These are phyloP conservation scores for Stemphylium beticola DNA, from an alignment of 2,329 filamentous ascomycete species.

Conservation along the genomic window DNA sequence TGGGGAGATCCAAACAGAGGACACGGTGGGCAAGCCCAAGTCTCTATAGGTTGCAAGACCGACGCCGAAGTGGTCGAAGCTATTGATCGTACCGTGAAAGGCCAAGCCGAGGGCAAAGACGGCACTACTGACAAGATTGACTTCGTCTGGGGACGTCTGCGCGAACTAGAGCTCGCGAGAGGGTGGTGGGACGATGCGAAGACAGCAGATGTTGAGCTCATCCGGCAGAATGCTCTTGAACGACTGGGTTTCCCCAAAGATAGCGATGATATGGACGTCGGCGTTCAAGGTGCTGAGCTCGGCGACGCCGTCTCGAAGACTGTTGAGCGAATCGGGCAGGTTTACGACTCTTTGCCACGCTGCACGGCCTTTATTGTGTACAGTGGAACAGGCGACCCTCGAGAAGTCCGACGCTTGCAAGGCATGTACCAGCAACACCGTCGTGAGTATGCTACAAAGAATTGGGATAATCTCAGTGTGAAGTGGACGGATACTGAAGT, in stretches of 20 bases:
- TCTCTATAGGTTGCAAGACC: conserved; percentile 62
- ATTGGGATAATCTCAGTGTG: conserved; percentile 68
- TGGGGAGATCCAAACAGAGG: conserved; percentile 80
- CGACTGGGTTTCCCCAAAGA: conserved; percentile 30
- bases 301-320: conserved; percentile 57
- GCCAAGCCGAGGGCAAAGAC: conserved; percentile 50
- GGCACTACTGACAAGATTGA: conserved; percentile 62
- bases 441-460: conserved; percentile 64
- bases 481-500: conserved; percentile 71
- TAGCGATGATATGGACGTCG: conserved; percentile 25
- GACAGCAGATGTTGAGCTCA: conserved; percentile 43
- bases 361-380: conserved; percentile 69
- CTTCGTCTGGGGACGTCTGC: conserved; percentile 67
- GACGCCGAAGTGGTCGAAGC: conserved; percentile 65
- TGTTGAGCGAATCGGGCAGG: conserved; percentile 56
- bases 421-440: conserved; percentile 62
- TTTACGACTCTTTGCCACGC: conserved; percentile 63
- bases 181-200: conserved; percentile 66
- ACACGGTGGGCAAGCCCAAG: conserved; percentile 62
- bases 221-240: conserved; percentile 36
- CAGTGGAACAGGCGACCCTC: conserved; percentile 68
- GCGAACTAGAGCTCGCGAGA: conserved; percentile 65
- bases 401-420: conserved; percentile 63
- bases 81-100: conserved; percentile 59
- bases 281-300: conserved; percentile 44